These are phyloP conservation scores for Citrullus mucosospermus DNA, from an alignment of 306 rosid genomes.

Conservation along the genomic window DNA sequence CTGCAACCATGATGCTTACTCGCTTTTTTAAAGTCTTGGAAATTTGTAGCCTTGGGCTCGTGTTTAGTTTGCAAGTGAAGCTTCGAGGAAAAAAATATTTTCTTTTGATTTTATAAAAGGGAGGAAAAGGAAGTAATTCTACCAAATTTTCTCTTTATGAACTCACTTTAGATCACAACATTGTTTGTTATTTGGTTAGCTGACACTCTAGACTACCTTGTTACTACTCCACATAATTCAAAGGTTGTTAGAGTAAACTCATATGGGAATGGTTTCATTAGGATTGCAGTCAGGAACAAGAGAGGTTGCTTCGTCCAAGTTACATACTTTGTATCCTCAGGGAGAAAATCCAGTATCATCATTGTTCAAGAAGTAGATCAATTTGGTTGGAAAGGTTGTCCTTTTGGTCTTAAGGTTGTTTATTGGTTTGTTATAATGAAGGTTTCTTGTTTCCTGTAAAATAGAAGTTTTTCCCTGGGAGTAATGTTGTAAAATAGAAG, in stretches of 20 bases:
- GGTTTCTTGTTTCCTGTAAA: neutral
- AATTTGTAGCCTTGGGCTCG: neutral
- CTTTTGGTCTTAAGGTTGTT: neutral
- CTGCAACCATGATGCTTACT: neutral
- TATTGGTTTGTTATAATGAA: neutral
- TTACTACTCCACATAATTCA: neutral
- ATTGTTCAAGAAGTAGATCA: neutral
- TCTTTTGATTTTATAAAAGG: neutral
- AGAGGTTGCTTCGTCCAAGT: neutral
- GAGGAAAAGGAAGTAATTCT: neutral
- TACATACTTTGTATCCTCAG: neutral
- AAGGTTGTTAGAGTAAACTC: neutral
- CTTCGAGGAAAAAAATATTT: neutral
- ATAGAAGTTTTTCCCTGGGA: neutral
- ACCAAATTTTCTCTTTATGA: neutral
- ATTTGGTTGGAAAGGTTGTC: neutral
- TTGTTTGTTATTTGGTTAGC: neutral
- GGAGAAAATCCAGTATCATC: neutral
- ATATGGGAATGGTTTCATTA: neutral
- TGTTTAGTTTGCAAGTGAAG: neutral
- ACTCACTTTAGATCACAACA: neutral
- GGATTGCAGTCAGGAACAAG: neutral
- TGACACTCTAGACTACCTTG: neutral
- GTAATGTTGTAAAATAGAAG: neutral
- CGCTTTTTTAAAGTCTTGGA: neutral